These are phyloP conservation scores for Aspergillus texensis DNA, from an alignment of 2,329 filamentous ascomycete genomes.

Conservation along the genomic window DNA sequence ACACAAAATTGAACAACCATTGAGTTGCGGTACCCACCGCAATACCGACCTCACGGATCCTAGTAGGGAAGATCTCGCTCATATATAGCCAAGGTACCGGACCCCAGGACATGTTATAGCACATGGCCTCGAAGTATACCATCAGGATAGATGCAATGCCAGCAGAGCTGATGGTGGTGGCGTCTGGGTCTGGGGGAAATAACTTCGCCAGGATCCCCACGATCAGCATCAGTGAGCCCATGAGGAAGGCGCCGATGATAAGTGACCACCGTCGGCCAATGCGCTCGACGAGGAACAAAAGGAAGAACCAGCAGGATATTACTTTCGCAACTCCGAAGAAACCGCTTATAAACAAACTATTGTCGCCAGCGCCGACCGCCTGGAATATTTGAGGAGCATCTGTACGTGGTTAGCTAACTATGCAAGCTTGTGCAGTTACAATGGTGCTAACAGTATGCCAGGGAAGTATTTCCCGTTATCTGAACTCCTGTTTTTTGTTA, in stretches of 20 bases:
- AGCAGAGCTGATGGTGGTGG: slow-evolving; percentile 30
- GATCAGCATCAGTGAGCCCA: slow-evolving; percentile 57
- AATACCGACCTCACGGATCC: slow-evolving; percentile 42
- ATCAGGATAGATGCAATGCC: slow-evolving; percentile 53
- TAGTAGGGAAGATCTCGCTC: slow-evolving; percentile 43
- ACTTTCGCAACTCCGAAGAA: slow-evolving; percentile 58
- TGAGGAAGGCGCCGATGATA: slow-evolving; percentile 50
- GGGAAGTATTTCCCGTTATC: slow-evolving; percentile 54
- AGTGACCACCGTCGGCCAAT: slow-evolving; percentile 55
- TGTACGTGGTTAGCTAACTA: not conserved
- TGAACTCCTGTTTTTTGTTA: slow-evolving; percentile 32
- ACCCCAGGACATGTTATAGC: slow-evolving; percentile 39
- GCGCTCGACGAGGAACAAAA: slow-evolving; percentile 54
- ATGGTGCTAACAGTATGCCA: slow-evolving; percentile 43
- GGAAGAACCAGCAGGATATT: slow-evolving; percentile 50
- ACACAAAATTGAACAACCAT: slow-evolving; percentile 48
- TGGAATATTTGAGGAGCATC: slow-evolving; percentile 55
- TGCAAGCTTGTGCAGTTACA: too few relatives aligned
- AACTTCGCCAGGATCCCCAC: slow-evolving; percentile 50
- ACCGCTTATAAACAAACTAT: slow-evolving; percentile 51
- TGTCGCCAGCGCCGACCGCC: slow-evolving; percentile 49
- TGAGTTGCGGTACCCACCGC: slow-evolving; percentile 41
- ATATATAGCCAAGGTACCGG: slow-evolving; percentile 41
- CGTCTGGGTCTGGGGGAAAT: slow-evolving; percentile 40
- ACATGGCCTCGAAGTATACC: slow-evolving; percentile 44